Conservation (phyloP, 257 asterid species). For the Solanum arcanum region DNA sequence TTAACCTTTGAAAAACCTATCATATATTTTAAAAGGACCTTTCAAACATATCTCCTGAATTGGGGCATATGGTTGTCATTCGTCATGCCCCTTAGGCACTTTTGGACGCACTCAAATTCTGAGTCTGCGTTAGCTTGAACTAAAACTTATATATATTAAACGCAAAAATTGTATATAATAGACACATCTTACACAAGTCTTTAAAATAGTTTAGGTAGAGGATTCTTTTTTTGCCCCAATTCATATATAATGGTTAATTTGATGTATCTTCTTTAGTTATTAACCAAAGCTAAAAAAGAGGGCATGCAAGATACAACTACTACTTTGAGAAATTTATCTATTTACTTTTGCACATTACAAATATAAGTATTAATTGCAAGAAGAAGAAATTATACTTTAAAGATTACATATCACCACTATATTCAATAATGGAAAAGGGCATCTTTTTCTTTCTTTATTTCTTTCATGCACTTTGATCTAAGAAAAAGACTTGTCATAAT, state of each 20-base stretch:
- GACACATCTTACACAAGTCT: background rate
- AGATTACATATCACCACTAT: background rate
- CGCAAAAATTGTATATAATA: background rate
- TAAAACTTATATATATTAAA: background rate
- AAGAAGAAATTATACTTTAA: background rate
- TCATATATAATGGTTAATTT: background rate
- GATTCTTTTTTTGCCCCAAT: background rate
- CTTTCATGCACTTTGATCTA: background rate
- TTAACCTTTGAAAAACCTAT: background rate
- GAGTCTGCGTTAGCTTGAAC: background rate
- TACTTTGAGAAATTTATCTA: background rate
- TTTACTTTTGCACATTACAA: background rate
- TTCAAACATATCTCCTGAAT: no score
- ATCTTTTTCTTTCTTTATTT: background rate
- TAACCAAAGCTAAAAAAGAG: background rate
- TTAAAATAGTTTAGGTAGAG: background rate
- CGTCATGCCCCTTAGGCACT: background rate
- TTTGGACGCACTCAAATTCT: background rate
- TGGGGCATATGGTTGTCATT: background rate
- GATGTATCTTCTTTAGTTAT: background rate
- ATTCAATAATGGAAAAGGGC: background rate
- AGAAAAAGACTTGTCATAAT: background rate
- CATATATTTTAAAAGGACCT: background rate
- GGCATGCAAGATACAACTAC: background rate
- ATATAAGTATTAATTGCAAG: background rate